Percentiles rank a stretch among this genome's conserved stretches.
These are phyloP conservation scores for Mycena pura DNA, from an alignment of 768 basidiomycete genomes.

Conservation along the genomic window DNA sequence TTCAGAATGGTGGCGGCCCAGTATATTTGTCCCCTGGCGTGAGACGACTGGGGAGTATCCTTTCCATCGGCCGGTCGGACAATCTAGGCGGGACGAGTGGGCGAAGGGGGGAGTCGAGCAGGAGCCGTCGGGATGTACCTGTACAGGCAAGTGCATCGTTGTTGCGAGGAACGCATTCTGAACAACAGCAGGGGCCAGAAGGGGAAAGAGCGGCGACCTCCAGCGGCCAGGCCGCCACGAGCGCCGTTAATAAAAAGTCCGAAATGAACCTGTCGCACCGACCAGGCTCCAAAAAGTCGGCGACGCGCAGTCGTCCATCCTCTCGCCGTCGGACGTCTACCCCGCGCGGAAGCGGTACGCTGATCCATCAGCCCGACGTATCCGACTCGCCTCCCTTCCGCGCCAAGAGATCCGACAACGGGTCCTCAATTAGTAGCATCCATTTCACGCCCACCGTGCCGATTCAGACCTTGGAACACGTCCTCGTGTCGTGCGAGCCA, in stretches of 20 bases:
- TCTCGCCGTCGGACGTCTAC: slow-evolving; percentile 21
- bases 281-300: neutral
- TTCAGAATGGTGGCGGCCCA: neutral
- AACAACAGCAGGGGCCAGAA: neutral
- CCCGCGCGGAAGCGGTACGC: slow-evolving; percentile 18
- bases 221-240: neutral
- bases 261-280: slow-evolving; percentile 1
- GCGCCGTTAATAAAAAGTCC: neutral
- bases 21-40: neutral
- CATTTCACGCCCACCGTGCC: slow-evolving; percentile 11
- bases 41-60: neutral
- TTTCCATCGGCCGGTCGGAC: neutral
- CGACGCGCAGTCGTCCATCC: neutral
- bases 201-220: neutral
- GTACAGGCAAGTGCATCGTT: neutral
- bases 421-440: slow-evolving; percentile 25
- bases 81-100: neutral
- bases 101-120: neutral
- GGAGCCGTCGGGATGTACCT: neutral
- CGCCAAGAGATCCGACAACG: slow-evolving; percentile 5
- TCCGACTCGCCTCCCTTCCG: slow-evolving; percentile 9
- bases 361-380: neutral
- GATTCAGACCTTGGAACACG: slow-evolving; percentile 56
- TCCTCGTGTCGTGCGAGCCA: slow-evolving; percentile 69
- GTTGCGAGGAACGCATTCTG: neutral